Base-by-base conservation (phyloP, 2,329 filamentous ascomycete genomes). In the Rosellinia necatrix region DNA sequence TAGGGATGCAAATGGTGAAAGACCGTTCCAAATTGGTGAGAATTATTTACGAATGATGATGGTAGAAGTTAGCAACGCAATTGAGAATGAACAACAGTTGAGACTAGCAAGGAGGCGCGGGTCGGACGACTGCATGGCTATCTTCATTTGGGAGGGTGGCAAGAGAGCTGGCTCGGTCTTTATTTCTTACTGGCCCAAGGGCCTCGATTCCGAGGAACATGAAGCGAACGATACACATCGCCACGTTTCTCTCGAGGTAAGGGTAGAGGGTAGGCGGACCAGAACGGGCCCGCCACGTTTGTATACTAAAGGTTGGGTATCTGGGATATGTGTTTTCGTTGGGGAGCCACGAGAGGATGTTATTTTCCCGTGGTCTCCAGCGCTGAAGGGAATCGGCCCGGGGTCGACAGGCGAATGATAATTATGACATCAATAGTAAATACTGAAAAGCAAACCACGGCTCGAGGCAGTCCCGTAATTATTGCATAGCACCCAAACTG, bases 1-100 rank as follows among this genome's bases (percentile, higher is more conserved):
- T 9, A 4, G 29, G 9, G 53, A 56, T 32, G 37, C 38, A 12
- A 30, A 10, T 21, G 7, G 22, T 6, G 21, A 7, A 3, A 12
- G 21, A 12, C 19, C 12, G 22, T 56, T 37, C 47, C 7, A 25
- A 12, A n/a, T 48, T 24, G 19, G 48, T 3, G 35, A 56, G 41
- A 47, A 53, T 13, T 56, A 56, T 17, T 41, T 56, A 41, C 13
- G 17, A 15, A 52, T 43, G 53, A 56, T 56, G 48, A 44, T 50
- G 17, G 32, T 15, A 17, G 53, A 56, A 25, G 40, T 48, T 13
- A 21, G 25, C 17, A 34, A 25, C 1, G 53, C 48, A 10, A 52
- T 52, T 13, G 17, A 22, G n/a, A 38, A 42, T 3, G 52, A 44
- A 24, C 44, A 42, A 32, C 21, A 27, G 17, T 40, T 56, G 32